Conservation (phyloP, 257 asterid species). For the Paraleonurus japonicus region DNA sequence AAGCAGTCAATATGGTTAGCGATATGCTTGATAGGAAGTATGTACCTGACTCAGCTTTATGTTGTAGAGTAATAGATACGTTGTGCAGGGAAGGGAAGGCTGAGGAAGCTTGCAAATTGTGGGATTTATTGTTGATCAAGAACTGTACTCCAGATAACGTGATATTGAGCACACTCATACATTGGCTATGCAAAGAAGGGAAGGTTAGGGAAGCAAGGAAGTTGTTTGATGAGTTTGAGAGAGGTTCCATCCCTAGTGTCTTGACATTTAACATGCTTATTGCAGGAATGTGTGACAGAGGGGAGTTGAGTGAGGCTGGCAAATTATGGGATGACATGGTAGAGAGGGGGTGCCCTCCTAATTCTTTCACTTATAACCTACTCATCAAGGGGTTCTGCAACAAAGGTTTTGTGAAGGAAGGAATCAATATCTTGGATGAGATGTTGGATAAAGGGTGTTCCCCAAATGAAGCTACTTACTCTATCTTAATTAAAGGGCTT, state of each 20-base stretch:
- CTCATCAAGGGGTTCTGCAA: slow-evolving; percentile 75
- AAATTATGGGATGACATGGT: slow-evolving; percentile 95
- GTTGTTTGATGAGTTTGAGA: slow-evolving; percentile 78
- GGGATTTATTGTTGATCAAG: slow-evolving; percentile 70
- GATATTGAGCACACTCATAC: slow-evolving; percentile 65
- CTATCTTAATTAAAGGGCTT: slow-evolving; percentile 58
- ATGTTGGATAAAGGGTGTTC: slow-evolving; percentile 62
- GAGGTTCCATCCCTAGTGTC: slow-evolving; percentile 67
- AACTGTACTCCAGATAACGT: slow-evolving; percentile 80
- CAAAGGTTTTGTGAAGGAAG: slow-evolving; percentile 66
- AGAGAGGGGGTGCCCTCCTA: slow-evolving; percentile 69
- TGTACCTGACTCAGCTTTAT: slow-evolving; percentile 63
- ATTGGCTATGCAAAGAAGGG: slow-evolving; percentile 87
- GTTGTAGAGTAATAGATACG: slow-evolving; percentile 73
- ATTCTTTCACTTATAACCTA: slow-evolving; percentile 71
- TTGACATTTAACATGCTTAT: slow-evolving; percentile 78
- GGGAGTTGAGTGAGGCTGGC: slow-evolving; percentile 85
- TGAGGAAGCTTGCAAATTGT: slow-evolving; percentile 63
- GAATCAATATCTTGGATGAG: slow-evolving; percentile 67
- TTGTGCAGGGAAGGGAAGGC: slow-evolving; percentile 77
- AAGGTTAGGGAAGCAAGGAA: slow-evolving; percentile 70
- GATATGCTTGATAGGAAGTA: slow-evolving; percentile 83
- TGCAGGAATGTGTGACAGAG: slow-evolving; percentile 82
- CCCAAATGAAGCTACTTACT: slow-evolving; percentile 61
- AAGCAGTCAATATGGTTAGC: slow-evolving; percentile 62